phyloP scores from a whole-genome alignment of 1,139 yeast species.

The Yamadazyma blattariae region DNA sequence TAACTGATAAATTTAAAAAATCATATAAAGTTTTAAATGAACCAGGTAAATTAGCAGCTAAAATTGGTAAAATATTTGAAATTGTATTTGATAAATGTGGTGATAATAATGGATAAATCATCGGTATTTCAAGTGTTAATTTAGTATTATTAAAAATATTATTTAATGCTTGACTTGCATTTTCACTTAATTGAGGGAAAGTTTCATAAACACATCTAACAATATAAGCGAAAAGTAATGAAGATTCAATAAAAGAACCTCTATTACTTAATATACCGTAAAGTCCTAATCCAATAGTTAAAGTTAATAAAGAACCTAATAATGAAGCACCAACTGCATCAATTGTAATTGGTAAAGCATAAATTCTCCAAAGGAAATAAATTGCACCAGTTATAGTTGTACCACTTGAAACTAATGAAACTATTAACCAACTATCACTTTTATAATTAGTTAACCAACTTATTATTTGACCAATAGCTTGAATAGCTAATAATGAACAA shows the following conservation, averaged over 20 bases:
- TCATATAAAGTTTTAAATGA: constrained; percentile 67
- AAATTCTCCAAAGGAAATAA: constrained; percentile 79
- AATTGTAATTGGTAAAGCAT: constrained; percentile 66
- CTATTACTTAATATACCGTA: constrained; percentile 81
- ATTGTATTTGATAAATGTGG: constrained; percentile 40
- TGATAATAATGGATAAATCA: constrained; percentile 33
- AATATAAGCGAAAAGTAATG: constrained; percentile 82
- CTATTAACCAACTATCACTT: constrained; percentile 80
- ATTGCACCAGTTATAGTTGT: constrained; percentile 71
- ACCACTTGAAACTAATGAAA: constrained; percentile 71
- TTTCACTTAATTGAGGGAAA: constrained; percentile 73
- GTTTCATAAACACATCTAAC: constrained; percentile 91
- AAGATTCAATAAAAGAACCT: constrained; percentile 88
- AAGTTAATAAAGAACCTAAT: constrained; percentile 79
- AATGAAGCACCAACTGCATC: constrained; percentile 77
- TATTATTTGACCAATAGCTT: constrained; percentile 83
- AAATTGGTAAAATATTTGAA: constrained; percentile 41
- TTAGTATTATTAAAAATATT: constrained; percentile 38
- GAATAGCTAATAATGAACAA: constrained; percentile 84
- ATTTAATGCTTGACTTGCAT: constrained; percentile 41
- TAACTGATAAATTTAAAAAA: constrained; percentile 64
- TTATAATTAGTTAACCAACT: constrained; percentile 65
- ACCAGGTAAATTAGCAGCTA: constrained; percentile 54
- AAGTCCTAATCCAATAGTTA: constrained; percentile 70
- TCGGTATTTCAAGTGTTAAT: constrained; percentile 33